These are phyloP conservation scores for Dactylellina drechsleri DNA, from an alignment of 2,329 filamentous ascomycete species.

Conservation along the genomic window DNA sequence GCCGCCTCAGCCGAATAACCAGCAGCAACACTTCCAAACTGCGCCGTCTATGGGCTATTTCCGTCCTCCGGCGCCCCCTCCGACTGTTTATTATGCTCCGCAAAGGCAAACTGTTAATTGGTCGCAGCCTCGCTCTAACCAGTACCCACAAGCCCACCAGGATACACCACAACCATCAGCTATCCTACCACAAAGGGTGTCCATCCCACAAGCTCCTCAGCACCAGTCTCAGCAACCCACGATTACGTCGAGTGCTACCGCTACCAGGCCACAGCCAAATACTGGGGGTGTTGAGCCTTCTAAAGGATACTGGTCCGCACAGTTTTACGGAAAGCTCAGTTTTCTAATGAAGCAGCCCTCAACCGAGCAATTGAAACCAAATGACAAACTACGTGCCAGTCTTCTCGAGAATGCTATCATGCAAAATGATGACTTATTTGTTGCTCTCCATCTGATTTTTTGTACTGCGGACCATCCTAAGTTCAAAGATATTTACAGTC, in stretches of 20 bases:
- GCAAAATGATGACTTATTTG: constrained; percentile 41
- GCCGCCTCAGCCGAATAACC: constrained; percentile 29
- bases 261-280: background rate
- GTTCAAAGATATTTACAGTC: constrained; percentile 21
- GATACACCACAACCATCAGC: constrained; percentile 13
- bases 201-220: constrained; percentile 2
- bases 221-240: constrained; percentile 10
- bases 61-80: background rate
- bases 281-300: background rate
- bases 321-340: constrained; percentile 25
- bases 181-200: background rate
- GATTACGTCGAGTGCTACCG: background rate
- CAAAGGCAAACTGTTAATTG: background rate
- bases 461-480: constrained; percentile 30
- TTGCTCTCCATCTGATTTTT: constrained; percentile 40
- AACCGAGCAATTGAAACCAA: constrained; percentile 16
- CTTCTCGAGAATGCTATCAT: constrained; percentile 43
- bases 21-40: background rate
- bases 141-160: constrained; percentile 1
- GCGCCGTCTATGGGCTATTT: constrained; percentile 18
- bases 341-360: constrained; percentile 24
- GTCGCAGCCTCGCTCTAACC: constrained; percentile 3
- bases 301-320: constrained; percentile 20
- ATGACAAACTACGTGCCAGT: constrained; percentile 38
- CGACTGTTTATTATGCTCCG: background rate